Conservation (phyloP, 2,329 filamentous ascomycete species). For the Ilyonectria robusta region DNA sequence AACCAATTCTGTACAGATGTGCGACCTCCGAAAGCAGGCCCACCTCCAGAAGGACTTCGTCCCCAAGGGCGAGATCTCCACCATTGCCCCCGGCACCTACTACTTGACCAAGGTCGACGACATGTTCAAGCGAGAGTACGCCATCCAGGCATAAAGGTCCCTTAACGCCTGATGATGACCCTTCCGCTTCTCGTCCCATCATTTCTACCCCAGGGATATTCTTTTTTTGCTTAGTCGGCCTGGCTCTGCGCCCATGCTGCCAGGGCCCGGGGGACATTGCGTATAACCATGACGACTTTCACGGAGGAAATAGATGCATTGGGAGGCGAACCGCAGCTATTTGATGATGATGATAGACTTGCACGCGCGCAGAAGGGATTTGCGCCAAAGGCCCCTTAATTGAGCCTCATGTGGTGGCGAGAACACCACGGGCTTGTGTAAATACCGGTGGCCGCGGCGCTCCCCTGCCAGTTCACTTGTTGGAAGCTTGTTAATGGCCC, state of each 20-base stretch:
- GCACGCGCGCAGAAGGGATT: slow-evolving; percentile 38
- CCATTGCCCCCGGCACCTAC: slow-evolving; percentile 77
- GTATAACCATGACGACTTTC: slow-evolving; percentile 38
- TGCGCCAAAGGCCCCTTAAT: slow-evolving; percentile 41
- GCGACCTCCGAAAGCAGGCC: slow-evolving; percentile 84
- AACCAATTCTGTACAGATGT: slow-evolving; percentile 70
- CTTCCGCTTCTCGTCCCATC: slow-evolving; percentile 37
- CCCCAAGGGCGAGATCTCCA: slow-evolving; percentile 77
- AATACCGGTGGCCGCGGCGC: slow-evolving; percentile 34
- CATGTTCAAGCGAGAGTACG: slow-evolving; percentile 87
- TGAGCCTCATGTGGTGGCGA: slow-evolving; percentile 39
- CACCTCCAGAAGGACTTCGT: slow-evolving; percentile 86
- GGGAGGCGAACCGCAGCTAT: slow-evolving; percentile 42
- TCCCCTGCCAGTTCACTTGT: slow-evolving; percentile 34
- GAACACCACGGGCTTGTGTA: slow-evolving; percentile 44
- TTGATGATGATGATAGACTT: slow-evolving; percentile 45
- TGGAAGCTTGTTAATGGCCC: slow-evolving; percentile 38
- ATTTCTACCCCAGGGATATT: slow-evolving; percentile 24
- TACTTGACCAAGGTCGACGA: slow-evolving; percentile 86
- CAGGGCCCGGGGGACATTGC: slow-evolving; percentile 37
- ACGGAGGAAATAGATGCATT: slow-evolving; percentile 46
- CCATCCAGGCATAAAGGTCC: slow-evolving; percentile 75
- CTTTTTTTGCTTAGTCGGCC: slow-evolving; percentile 33
- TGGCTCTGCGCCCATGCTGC: slow-evolving; percentile 24
- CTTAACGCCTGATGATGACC: slow-evolving; percentile 27